phyloP scores from a whole-genome alignment of 768 basidiomycete species.

The Boletus fagicola region DNA sequence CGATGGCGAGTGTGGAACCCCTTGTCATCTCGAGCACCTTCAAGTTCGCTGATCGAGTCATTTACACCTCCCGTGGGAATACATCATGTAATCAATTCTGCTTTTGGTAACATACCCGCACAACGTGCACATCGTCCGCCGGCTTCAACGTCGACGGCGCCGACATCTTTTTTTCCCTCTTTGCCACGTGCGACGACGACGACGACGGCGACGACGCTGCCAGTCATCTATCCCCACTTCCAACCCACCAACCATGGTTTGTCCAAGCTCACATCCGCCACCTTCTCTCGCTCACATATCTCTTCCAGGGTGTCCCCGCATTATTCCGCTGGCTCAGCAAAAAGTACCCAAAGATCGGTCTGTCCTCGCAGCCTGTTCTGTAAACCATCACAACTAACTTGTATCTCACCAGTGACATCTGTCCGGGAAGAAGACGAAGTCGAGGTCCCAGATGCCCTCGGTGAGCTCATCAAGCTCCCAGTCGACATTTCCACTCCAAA shows the following conservation, averaged over 20 bases:
- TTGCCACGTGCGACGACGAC: slow-evolving; percentile 1
- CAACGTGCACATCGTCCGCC: not conserved
- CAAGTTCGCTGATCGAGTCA: slow-evolving; percentile 16
- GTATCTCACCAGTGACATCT: slow-evolving; percentile 50
- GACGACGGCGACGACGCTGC: not conserved
- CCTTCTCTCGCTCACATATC: slow-evolving; percentile 1
- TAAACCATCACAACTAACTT: not conserved
- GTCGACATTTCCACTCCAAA: slow-evolving; percentile 78
- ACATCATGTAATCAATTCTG: slow-evolving; percentile 15
- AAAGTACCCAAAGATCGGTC: slow-evolving; percentile 97
- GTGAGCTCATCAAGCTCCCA: slow-evolving; percentile 66
- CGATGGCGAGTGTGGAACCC: not conserved
- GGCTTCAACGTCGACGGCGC: slow-evolving; percentile 1
- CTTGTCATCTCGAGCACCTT: not conserved
- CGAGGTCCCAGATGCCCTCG: slow-evolving; percentile 64
- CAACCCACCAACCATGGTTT: slow-evolving; percentile 20
- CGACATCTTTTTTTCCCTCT: not conserved
- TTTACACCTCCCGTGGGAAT: slow-evolving; percentile 16
- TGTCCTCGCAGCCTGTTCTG: slow-evolving; percentile 24
- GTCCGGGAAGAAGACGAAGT: slow-evolving; percentile 85
- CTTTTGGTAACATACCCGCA: slow-evolving; percentile 8
- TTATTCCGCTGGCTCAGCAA: slow-evolving; percentile 98
- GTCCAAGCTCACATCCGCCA: not conserved
- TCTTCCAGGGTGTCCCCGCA: slow-evolving; percentile 87
- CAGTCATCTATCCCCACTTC: not conserved